Evolutionary conservation across 2,329 filamentous ascomycete genomes (phyloP), one percentile per base, ranked within the genome.

Genomic region (Ophiostoma quercus): DNA sequence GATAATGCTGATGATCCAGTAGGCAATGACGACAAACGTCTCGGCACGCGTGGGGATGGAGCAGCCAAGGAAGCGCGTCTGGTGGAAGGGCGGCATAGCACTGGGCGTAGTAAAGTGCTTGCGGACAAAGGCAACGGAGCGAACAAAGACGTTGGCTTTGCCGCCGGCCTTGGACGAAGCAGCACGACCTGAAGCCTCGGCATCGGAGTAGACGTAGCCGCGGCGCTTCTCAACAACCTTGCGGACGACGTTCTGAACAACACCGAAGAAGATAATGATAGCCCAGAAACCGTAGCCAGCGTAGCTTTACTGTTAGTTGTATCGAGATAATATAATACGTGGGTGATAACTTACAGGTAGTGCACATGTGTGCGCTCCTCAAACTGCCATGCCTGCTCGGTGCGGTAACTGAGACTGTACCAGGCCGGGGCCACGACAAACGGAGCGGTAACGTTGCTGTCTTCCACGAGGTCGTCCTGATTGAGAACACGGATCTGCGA

Each of bases 11-110:
- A 73, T n/a, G 37, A 72, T 69, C 71, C 71, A 75, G 51, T 70
- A 75, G 14, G 71, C 16, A 1, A 22, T 8, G 7, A 75, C 62
- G 3, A 74, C 71, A 32, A 75, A 68, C 3, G 68, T 32, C 67
- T 73, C 74, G 19, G 71, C 62, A 9, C 74, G 71, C 32, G 72
- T 74, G 2, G 74, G 74, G 4, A 75, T 68, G 1, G 73, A 72
- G 69, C 73, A 74, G 29, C 74, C 73, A 11, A 71, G 14, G n/a
- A 75, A 7, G 57, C 70, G 71, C 9, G 37, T 65, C 37, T 67
- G 67, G 67, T 72, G 74, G 65, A 72, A 73, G 1, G 71, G 67
- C 8, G 68, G 67, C 22, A 75, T 11, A 5, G 67, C 16, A 51
- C 71, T 72, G 16, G 74, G 74, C 29, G 63, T 70, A 16, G 67